phyloP scores from a whole-genome alignment of 768 basidiomycete genomes.

The Panaeolus papilionaceus region DNA sequence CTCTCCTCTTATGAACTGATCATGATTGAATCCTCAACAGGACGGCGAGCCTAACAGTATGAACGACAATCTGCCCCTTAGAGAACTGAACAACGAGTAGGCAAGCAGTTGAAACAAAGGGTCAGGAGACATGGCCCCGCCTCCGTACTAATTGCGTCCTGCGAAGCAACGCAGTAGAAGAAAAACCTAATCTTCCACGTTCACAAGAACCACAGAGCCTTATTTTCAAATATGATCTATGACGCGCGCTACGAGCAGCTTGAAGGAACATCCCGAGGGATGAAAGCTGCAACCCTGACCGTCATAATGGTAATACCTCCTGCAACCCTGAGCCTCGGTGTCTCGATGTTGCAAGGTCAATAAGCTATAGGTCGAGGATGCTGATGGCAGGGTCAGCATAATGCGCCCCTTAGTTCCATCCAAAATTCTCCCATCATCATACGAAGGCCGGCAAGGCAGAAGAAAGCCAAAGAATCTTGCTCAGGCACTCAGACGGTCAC shows the following conservation, averaged over 20 bases:
- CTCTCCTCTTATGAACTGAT: background rate
- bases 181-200: slow-evolving; percentile 8
- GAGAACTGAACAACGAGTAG: background rate
- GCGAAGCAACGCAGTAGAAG: background rate
- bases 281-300: slow-evolving; percentile 8
- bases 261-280: slow-evolving; percentile 7
- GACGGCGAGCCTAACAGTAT: background rate
- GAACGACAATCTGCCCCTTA: background rate
- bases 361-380: background rate
- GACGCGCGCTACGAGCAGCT: background rate
- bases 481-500: slow-evolving; percentile 6
- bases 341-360: background rate
- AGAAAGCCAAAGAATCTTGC: background rate
- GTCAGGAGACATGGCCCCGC: background rate
- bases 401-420: slow-evolving; percentile 12
- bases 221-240: slow-evolving; percentile 3
- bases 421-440: slow-evolving; percentile 12
- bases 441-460: background rate
- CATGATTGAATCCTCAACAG: background rate
- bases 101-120: background rate
- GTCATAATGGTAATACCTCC: background rate
- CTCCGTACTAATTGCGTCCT: slow-evolving; percentile 5
- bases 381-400: slow-evolving; percentile 9
- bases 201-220: slow-evolving; percentile 1
- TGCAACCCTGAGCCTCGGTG: slow-evolving; percentile 9